phyloP scores from a whole-genome alignment of 805 yeast genomes.

The Candida methanosorbosa region DNA sequence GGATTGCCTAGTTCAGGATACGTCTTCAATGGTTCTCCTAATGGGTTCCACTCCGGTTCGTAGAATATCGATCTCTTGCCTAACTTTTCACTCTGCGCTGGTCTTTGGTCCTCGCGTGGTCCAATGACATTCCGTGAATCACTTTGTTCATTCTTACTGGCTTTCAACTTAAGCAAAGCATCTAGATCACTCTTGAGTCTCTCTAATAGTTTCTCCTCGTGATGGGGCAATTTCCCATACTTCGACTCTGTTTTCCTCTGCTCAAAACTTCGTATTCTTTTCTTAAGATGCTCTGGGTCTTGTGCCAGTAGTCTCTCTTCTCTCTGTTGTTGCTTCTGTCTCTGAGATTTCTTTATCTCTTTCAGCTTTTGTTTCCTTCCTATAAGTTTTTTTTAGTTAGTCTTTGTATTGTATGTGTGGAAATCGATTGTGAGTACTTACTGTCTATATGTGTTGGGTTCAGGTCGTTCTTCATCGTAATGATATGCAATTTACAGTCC shows the following conservation, averaged over 20 bases:
- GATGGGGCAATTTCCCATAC: conserved; percentile 26
- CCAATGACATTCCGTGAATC: conserved; percentile 1
- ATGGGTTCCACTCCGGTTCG: conserved; percentile 59
- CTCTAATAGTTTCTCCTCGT: conserved; percentile 25
- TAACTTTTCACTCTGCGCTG: conserved; percentile 20
- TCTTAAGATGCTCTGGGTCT: conserved; percentile 14
- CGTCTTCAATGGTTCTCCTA: conserved; percentile 37
- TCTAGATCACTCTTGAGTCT: conserved; percentile 31
- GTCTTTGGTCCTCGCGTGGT: conserved; percentile 6
- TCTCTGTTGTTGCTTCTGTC: conserved; percentile 12
- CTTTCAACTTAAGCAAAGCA: conserved; percentile 21
- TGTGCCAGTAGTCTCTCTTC: conserved; percentile 14
- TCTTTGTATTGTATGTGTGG: background rate
- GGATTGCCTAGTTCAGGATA: conserved; percentile 13
- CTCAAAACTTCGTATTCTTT: conserved; percentile 16
- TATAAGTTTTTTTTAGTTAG: background rate
- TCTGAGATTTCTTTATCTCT: conserved; percentile 17
- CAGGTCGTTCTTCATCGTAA: conserved; percentile 10
- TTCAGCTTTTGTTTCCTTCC: conserved; percentile 12
- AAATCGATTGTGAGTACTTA: no score
- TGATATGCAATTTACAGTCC: no score
- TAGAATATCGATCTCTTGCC: conserved; percentile 47
- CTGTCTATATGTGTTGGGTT: conserved; percentile 15
- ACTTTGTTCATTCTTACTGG: background rate
- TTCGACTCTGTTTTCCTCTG: conserved; percentile 9